Evolutionary conservation across 345 rosid species (phyloP), one percentile per base, ranked within the genome.

Genomic region (Populus euphratica): DNA sequence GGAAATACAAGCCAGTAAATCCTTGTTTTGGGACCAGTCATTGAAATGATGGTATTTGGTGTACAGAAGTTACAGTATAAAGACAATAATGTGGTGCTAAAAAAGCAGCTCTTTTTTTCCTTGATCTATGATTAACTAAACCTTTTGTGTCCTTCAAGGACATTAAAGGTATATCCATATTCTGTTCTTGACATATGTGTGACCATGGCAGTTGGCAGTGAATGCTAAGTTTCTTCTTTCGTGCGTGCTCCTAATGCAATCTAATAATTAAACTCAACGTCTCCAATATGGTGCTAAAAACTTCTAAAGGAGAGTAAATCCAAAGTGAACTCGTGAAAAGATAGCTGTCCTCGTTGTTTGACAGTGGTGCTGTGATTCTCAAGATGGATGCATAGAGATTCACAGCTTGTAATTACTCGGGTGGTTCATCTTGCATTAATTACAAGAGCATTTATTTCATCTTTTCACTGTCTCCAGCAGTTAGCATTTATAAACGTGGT

Each of bases 71-170:
- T 23, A 65, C 18, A 39, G 52, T 16, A 67, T 41, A 70, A 80
- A 79, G 81, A 79, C 82, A 83, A 73, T 6, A 56, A 0, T 33
- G 70, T 5, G 2, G 47, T 73, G 77, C 75, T 52, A 71, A 56
- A n/a, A 85, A 87, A 81, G 73, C 74, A 59, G 29, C 56, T 31
- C 29, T 69, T 33, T 67, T 75, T 79, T 69, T 69, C 54, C 76
- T 29, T 72, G 47, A 73, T 75, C 49, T 63, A 65, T 81, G 77
- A 78, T 65, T 39, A 31, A 21, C 16, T 11, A 21, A 31, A 17
- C 68, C 75, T 77, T 79, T 79, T 84, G 74, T 83, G 82, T 39
- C 65, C 44, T 9, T 73, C 71, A 79, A 80, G 82, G 63, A 35
- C 72, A 65, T 27, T 17, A 75, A 77, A 76, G 70, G 73, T 20